Base-by-base conservation (phyloP, 1,139 yeast species). In the Debaryomycetaceae sp. region DNA sequence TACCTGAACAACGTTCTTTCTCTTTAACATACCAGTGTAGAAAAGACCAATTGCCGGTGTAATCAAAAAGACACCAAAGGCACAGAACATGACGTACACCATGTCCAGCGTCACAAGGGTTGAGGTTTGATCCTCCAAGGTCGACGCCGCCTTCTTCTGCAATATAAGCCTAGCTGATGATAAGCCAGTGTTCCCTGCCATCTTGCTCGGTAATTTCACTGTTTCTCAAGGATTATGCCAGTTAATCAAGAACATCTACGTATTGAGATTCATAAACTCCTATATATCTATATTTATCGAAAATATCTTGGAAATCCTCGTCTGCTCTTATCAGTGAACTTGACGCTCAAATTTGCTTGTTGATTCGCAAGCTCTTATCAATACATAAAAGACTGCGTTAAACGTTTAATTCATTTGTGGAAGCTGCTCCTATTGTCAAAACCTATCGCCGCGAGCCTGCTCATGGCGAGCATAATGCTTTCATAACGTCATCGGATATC, bases 31-130 rank as follows among this genome's bases (percentile, higher is more conserved):
- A 37, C 77, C 76, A 35, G 70, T 69, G 47, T 73, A 73, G 51
- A 70, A 71, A 42, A 73, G 50, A 22, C 75, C 72, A 51, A 73
- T 72, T 24, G 68, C 78, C 1, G 78, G 78, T 1, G 77, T 72
- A 48, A 73, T 64, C 40, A 72, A 64, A 52, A 68, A 63, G 39
- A 73, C 73, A 22, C 69, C 69, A 33, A 72, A 71, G 0, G 77
- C 61, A 45, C 70, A 67, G 46, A 68, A 60, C 57, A 69, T 46
- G 14, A 68, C 62, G 47, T 67, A 69, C 6, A 58, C 72, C 68
- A 69, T 68, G 49, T 69, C 74, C 11, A 63, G 59, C 1, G 63
- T 42, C 13, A 45, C 49, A 17, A 47, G 38, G 6, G 44, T 41
- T 2, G 45, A 34, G 5, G 51, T 47, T 34, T 47, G 47, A 29